These are phyloP conservation scores for Metschnikowia noctiluminum DNA, from an alignment of 805 yeast species.

Conservation along the genomic window DNA sequence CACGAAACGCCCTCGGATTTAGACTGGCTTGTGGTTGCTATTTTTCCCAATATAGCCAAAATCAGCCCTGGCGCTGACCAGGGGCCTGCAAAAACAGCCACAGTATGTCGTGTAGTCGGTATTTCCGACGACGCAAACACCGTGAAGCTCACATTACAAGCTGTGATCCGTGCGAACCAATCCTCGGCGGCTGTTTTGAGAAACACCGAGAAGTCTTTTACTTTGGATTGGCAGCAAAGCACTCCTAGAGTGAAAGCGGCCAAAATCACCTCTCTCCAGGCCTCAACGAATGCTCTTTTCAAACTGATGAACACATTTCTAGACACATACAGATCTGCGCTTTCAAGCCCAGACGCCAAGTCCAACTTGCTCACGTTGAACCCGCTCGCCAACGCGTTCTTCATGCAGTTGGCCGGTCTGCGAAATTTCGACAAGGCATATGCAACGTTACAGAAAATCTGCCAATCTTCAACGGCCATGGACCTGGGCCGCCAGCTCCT, in stretches of 20 bases:
- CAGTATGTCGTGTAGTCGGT: slow-evolving; percentile 47
- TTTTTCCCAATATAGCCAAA: slow-evolving; percentile 31
- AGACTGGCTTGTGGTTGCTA: slow-evolving; percentile 38
- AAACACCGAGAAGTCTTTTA: slow-evolving; percentile 24
- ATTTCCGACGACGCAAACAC: slow-evolving; percentile 42
- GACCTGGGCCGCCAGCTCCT: slow-evolving; percentile 17
- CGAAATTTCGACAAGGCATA: slow-evolving; percentile 47
- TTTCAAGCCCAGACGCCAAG: slow-evolving; percentile 15
- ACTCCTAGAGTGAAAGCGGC: slow-evolving; percentile 9
- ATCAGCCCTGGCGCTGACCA: slow-evolving; percentile 13
- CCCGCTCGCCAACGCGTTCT: slow-evolving; percentile 59
- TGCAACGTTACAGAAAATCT: slow-evolving; percentile 31
- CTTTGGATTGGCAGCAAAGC: slow-evolving; percentile 20
- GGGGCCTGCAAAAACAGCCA: slow-evolving; percentile 24
- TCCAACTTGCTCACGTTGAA: slow-evolving; percentile 45
- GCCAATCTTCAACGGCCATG: slow-evolving; percentile 19
- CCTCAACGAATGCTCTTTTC: slow-evolving; percentile 23
- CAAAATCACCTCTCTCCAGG: slow-evolving; percentile 14
- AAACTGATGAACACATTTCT: slow-evolving; percentile 39
- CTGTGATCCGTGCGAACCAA: slow-evolving; percentile 42
- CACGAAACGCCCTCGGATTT: slow-evolving; percentile 18
- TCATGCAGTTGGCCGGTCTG: slow-evolving; percentile 49
- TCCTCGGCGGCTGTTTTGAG: neutral
- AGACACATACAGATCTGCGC: slow-evolving; percentile 34
- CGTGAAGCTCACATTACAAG: slow-evolving; percentile 47